Base-by-base conservation (phyloP, 768 basidiomycete species). In the Xerocomus spinulosus region DNA sequence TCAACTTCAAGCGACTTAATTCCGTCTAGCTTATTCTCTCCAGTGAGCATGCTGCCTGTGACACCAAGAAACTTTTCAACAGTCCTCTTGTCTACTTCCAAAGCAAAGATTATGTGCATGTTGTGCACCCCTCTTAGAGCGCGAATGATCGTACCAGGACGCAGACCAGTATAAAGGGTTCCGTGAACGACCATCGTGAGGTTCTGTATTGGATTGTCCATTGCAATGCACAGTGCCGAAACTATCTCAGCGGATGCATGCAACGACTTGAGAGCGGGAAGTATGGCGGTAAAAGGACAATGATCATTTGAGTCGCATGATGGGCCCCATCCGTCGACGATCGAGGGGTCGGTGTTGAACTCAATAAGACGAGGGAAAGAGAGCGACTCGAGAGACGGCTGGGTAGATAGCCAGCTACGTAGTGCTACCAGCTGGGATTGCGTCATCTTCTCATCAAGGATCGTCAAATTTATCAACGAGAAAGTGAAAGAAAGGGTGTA, bases 1-100 rank as follows among this genome's bases (percentile, higher is more conserved):
- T 66, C 64, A 4, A 66, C 54, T 28, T 66, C 64, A 13, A 66
- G 59, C 14, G 48, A 55, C 6, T 50, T 51, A 34, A 66, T 52
- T 9, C 46, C 54, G 9, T 28, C 50, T 0, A 26, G 15, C 24
- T 50, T 56, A 28, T 48, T 35, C 13, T 42, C 47, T 5, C 54
- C 57, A 1, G 58, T 48, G 12, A 66, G 23, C 40, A 57, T 56
- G 28, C 46, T 51, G 14, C 64, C 64, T 15, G 61, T 58, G 0
- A 56, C 48, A 0, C 54, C 61, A 20, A 66, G 60, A 30, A 66
- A 66, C 26, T 66, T 66, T 33, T 68, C 64, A 9, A 61, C 64
- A 0, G 66, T 66, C 40, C 64, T 46, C 54, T 61, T 66, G 41
- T 66, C 64, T n/a, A 66, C 64, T 20, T 62, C 66, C n/a, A 64